Base-by-base conservation (phyloP, 768 basidiomycete genomes). In the Termitomyces eurrhizus region DNA sequence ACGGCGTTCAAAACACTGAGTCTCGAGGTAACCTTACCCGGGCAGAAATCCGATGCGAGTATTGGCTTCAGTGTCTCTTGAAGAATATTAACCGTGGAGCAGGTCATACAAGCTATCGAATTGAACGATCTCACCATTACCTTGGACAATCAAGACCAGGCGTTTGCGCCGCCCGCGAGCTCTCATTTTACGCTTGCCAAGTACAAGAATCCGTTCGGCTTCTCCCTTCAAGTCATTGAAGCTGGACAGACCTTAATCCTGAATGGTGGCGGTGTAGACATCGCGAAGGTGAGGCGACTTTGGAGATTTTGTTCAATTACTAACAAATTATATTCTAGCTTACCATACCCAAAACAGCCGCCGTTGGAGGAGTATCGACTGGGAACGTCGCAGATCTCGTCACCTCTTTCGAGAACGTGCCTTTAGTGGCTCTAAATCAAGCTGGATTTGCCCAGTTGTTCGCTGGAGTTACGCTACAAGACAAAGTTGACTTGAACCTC, bases 171-270 rank as follows among this genome's bases (percentile, higher is more conserved):
- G 0, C 74, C 80, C n/a, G 74, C 87, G 0, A 80, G 83, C 62
- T 89, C 86, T 4, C 72, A 79, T 44, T 71, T 75, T 54, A 85
- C 84, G 0, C 57, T 84, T 3, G 86, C 84, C 16, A 73, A 77
- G 63, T 88, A 87, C 70, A 83, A 81, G 70, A 91, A 90, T 71
- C 89, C 89, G 1, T 90, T 90, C 68, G 89, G 89, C 4, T 91
- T 91, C 73, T 82, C 85, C 12, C 69, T 90, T 56, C 87, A 89
- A 66, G 85, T 88, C 26, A 69, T 84, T 12, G 76, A 81, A 63
- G 74, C 83, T 2, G 77, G 79, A 0, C 78, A 89, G 66, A 78
- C 80, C 26, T 81, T 90, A 63, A 76, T 76, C 51, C 70, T 91
- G 50, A 75, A 72, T 18, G 72, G 72, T 6, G 74, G 75, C 24